A percentile compares a stretch with the other conserved stretches of the same genome.
phyloP scores from a whole-genome alignment of 1,284 basidiomycete genomes.

The Leccinum glutinopallens region DNA sequence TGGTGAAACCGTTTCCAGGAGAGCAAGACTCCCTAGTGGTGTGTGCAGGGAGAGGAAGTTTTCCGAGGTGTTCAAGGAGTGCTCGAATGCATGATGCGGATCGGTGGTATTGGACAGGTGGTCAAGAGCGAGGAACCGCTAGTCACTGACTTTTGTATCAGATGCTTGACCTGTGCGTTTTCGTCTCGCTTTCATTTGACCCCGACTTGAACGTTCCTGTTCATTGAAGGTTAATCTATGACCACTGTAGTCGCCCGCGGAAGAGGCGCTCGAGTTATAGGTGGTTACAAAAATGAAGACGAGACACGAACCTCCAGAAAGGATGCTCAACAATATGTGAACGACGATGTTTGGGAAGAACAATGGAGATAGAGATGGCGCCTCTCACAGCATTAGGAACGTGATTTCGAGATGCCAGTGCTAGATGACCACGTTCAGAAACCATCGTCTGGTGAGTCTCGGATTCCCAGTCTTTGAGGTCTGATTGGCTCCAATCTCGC shows the following conservation, averaged over 20 bases:
- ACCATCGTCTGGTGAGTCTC: slow-evolving; percentile 40
- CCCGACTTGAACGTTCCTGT: neutral
- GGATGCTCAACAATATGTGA: slow-evolving; percentile 27
- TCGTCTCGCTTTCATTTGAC: slow-evolving; percentile 4
- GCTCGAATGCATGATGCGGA: slow-evolving; percentile 78
- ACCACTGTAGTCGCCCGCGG: slow-evolving; percentile 84
- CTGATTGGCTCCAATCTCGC: neutral
- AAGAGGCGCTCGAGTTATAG: slow-evolving; percentile 69
- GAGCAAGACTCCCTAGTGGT: slow-evolving; percentile 64
- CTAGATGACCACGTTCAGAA: slow-evolving; percentile 35
- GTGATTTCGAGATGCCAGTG: slow-evolving; percentile 46
- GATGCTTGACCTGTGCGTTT: slow-evolving; percentile 66
- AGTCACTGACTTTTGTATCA: slow-evolving; percentile 54
- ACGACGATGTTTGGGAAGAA: slow-evolving; percentile 58
- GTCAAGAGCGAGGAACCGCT: slow-evolving; percentile 54
- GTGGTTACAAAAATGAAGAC: slow-evolving; percentile 21
- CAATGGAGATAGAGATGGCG: slow-evolving; percentile 72
- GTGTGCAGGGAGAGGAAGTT: slow-evolving; percentile 74
- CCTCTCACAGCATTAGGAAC: slow-evolving; percentile 60
- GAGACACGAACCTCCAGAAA: slow-evolving; percentile 15
- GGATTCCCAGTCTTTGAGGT: neutral
- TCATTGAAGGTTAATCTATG: slow-evolving; percentile 91
- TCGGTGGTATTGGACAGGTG: slow-evolving; percentile 59
- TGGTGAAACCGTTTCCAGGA: slow-evolving; percentile 43
- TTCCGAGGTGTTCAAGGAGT: slow-evolving; percentile 76